Evolutionary conservation across 495 filamentous ascomycete species (phyloP).

Genomic region (Xylona heveae): DNA sequence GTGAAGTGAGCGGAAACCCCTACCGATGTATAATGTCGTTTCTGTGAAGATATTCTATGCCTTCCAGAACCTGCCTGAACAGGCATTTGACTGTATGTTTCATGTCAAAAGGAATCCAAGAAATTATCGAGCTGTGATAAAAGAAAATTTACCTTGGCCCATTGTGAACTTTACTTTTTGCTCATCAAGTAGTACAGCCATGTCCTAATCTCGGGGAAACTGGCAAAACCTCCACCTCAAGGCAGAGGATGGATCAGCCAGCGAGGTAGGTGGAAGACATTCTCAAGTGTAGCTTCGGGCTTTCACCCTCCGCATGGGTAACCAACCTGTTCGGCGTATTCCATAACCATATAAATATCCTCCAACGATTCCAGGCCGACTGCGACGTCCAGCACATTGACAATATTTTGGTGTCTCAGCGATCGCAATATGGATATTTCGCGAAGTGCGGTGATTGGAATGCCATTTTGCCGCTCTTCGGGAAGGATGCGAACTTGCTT

Average conservation of each 20-base stretch:
- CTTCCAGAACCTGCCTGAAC: slow-evolving; percentile 22
- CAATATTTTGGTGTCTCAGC: slow-evolving; percentile 20
- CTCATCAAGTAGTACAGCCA: slow-evolving; percentile 24
- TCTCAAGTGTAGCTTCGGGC: slow-evolving; percentile 5
- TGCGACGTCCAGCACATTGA: slow-evolving; percentile 23
- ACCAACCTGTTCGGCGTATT: slow-evolving; percentile 29
- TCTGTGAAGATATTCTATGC: slow-evolving; percentile 22
- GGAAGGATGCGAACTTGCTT: slow-evolving; percentile 22
- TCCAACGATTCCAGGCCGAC: slow-evolving; percentile 16
- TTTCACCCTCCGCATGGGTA: slow-evolving; percentile 7
- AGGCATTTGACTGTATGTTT: slow-evolving; percentile 20
- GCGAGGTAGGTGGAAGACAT: slow-evolving; percentile 19
- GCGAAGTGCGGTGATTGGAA: slow-evolving; percentile 23
- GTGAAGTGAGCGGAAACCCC: background rate
- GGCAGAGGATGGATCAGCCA: slow-evolving; percentile 24
- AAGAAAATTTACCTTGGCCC: slow-evolving; percentile 18
- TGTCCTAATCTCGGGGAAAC: slow-evolving; percentile 17
- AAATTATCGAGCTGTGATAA: background rate
- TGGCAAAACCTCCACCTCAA: slow-evolving; percentile 18
- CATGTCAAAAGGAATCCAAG: slow-evolving; percentile 1
- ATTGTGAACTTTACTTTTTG: slow-evolving; percentile 21
- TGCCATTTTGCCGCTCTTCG: slow-evolving; percentile 22
- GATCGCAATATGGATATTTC: slow-evolving; percentile 24
- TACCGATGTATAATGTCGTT: slow-evolving; percentile 25
- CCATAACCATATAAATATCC: slow-evolving; percentile 27